A percentile compares a stretch with the other conserved stretches of the same genome.
Evolutionary conservation across 129 eudicot genomes (phyloP).

Genomic region (Saussurea involucrata): DNA sequence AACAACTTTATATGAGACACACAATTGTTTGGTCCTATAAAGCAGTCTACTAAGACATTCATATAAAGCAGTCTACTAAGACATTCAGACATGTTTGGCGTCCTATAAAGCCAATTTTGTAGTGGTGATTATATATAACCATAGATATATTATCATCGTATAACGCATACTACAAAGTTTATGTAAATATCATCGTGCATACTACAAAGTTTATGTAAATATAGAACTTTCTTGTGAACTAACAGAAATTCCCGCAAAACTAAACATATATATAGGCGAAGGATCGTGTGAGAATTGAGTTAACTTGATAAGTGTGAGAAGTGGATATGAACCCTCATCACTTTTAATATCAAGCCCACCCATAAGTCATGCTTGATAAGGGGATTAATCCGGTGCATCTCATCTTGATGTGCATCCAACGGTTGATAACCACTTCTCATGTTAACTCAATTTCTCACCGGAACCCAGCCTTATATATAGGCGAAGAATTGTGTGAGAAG

Average conservation of each 20-base stretch:
- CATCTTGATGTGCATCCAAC: too few species aligned
- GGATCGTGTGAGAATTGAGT: too few species aligned
- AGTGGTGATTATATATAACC: background rate
- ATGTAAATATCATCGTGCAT: background rate
- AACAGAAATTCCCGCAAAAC: background rate
- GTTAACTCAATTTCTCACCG: too few species aligned
- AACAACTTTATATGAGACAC: background rate
- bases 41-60: background rate
- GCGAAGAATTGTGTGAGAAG: too few species aligned
- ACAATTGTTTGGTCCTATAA: background rate
- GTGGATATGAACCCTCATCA: too few species aligned
- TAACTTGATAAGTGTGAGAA: too few species aligned
- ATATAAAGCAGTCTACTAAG: background rate
- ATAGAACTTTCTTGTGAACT: background rate
- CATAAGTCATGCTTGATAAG: too few species aligned
- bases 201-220: background rate
- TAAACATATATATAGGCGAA: background rate
- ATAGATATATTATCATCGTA: background rate
- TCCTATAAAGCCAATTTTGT: background rate
- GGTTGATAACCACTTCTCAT: too few species aligned
- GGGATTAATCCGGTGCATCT: too few species aligned
- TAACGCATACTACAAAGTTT: background rate
- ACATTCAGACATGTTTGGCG: background rate
- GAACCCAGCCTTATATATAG: too few species aligned
- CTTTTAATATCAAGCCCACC: too few species aligned